Evolutionary conservation across 306 rosid species (phyloP).

Genomic region (Echinosophora koreensis): DNA sequence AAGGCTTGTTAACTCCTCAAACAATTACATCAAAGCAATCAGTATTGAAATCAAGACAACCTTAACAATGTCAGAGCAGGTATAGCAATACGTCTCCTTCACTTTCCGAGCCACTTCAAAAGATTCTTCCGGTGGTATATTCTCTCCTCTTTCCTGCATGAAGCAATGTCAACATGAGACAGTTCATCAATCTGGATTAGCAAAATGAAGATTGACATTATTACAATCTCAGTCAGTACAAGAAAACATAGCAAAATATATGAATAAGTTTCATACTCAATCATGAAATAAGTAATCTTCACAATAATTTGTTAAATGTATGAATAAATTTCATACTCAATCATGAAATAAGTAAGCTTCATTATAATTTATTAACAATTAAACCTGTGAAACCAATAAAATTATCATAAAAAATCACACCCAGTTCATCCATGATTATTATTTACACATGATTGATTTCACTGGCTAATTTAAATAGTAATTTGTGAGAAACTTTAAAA

Average conservation of each 20-base stretch:
- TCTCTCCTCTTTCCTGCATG: constrained; percentile 98
- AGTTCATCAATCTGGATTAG: constrained; percentile 44
- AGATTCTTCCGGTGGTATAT: constrained; percentile 95
- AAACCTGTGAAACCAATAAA: not conserved
- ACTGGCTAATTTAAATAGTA: constrained; percentile 3
- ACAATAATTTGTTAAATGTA: not conserved
- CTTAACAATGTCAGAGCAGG: constrained; percentile 98
- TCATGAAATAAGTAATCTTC: not conserved
- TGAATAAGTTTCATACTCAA: not conserved
- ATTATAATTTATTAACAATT: constrained; percentile 3
- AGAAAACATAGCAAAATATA: constrained; percentile 13
- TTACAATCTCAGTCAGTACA: constrained; percentile 22
- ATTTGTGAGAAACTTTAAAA: constrained; percentile 25
- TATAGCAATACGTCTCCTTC: constrained; percentile 95
- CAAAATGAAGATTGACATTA: constrained; percentile 36
- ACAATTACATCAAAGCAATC: constrained; percentile 26
- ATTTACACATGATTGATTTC: constrained; percentile 29
- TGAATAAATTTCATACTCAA: constrained; percentile 4
- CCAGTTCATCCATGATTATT: constrained; percentile 21
- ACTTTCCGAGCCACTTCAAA: constrained; percentile 99
- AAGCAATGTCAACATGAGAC: constrained; percentile 44
- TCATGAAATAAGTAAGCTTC: constrained; percentile 7
- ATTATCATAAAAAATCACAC: constrained; percentile 12
- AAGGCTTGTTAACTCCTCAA: constrained; percentile 25
- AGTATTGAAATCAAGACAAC: constrained; percentile 51